Evolutionary conservation across 306 rosid genomes (phyloP).

Genomic region (Crotalaria pallida): DNA sequence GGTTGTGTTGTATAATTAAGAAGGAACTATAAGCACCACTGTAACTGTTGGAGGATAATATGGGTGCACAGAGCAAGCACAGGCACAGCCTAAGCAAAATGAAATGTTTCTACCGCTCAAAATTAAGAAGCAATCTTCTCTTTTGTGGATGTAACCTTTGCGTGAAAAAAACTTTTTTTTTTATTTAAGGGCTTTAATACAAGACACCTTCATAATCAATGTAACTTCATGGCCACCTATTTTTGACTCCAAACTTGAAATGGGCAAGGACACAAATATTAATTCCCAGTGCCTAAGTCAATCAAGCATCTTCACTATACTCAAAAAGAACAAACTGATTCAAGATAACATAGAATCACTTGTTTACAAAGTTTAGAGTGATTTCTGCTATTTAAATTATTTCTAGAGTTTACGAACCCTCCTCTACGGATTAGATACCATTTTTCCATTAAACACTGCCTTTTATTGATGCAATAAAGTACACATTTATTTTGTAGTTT

Average conservation of each 20-base stretch:
- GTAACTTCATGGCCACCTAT: neutral
- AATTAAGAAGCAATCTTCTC: neutral
- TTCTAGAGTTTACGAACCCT: neutral
- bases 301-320: neutral
- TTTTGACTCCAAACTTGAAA: neutral
- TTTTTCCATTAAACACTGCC: neutral
- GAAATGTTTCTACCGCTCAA: neutral
- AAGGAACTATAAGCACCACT: neutral
- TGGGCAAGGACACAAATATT: neutral
- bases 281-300: neutral
- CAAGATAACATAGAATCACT: neutral
- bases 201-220: neutral
- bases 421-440: neutral
- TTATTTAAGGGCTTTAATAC: neutral
- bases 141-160: neutral
- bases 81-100: neutral
- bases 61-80: neutral
- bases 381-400: neutral
- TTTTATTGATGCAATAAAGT: neutral
- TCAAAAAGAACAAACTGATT: neutral
- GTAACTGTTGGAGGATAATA: neutral
- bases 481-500: neutral
- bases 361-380: neutral
- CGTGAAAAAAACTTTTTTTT: neutral
- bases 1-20: neutral